These are phyloP conservation scores for Cordyceps fumosorosea DNA, from an alignment of 2,329 filamentous ascomycete genomes.

Conservation along the genomic window DNA sequence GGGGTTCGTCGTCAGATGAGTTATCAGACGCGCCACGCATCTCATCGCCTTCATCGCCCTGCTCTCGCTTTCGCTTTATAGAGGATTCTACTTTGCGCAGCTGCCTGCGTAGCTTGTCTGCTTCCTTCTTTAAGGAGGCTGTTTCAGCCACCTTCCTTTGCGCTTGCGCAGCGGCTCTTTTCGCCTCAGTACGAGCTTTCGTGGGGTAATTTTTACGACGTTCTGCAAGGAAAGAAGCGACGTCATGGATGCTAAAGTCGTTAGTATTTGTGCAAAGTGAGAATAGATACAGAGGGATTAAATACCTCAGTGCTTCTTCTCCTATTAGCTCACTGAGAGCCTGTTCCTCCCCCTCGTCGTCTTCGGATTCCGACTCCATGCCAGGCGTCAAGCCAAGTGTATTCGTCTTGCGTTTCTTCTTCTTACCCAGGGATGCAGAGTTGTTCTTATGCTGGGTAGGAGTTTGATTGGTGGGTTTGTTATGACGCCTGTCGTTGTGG, in stretches of 20 bases:
- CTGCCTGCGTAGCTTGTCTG: slow-evolving; percentile 56
- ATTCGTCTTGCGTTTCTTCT: slow-evolving; percentile 67
- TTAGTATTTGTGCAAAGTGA: slow-evolving; percentile 11
- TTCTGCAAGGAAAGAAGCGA: slow-evolving; percentile 75
- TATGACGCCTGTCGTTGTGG: slow-evolving; percentile 40
- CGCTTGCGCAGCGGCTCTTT: slow-evolving; percentile 43
- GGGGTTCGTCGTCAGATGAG: slow-evolving; percentile 51
- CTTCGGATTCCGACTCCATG: slow-evolving; percentile 56
- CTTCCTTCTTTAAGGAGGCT: slow-evolving; percentile 51
- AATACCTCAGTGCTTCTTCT: slow-evolving; percentile 47
- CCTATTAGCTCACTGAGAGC: slow-evolving; percentile 50
- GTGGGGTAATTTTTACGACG: slow-evolving; percentile 77
- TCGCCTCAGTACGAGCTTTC: slow-evolving; percentile 59
- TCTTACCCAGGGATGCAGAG: slow-evolving; percentile 47
- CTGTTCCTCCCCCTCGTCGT: slow-evolving; percentile 67
- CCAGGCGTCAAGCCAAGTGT: slow-evolving; percentile 65
- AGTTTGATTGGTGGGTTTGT: slow-evolving; percentile 28
- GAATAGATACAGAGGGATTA: background rate
- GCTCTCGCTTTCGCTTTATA: slow-evolving; percentile 62
- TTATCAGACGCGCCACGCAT: slow-evolving; percentile 49
- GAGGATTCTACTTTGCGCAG: slow-evolving; percentile 65
- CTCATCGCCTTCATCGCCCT: slow-evolving; percentile 61
- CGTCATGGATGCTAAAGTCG: slow-evolving; percentile 53
- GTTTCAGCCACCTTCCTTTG: slow-evolving; percentile 53
- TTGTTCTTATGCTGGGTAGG: slow-evolving; percentile 24